phyloP scores from a whole-genome alignment of 768 basidiomycete genomes.

The Amanita muscaria region DNA sequence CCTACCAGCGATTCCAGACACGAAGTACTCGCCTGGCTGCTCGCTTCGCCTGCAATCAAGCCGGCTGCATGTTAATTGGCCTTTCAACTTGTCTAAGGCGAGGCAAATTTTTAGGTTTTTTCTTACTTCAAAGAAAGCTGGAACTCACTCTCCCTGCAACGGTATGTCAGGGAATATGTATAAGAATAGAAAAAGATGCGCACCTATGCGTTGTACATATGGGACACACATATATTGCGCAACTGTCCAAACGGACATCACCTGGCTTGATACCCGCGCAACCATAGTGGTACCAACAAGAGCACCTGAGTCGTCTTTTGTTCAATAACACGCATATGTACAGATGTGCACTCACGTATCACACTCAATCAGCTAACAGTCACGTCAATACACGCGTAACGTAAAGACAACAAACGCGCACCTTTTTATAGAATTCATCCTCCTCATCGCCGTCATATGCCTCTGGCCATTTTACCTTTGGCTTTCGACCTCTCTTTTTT shows the following conservation, averaged over 20 bases:
- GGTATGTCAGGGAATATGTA: not conserved
- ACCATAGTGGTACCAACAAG: constrained; percentile 43
- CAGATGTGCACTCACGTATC: constrained; percentile 14
- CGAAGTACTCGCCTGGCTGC: constrained; percentile 19
- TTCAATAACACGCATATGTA: not conserved
- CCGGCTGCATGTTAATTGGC: constrained; percentile 15
- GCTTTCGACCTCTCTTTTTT: constrained; percentile 10
- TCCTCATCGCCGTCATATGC: constrained; percentile 15
- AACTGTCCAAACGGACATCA: constrained; percentile 28
- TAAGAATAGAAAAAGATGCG: constrained; percentile 12
- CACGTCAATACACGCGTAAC: not conserved
- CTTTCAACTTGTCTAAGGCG: not conserved
- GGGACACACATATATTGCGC: constrained; percentile 32
- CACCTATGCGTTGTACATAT: constrained; percentile 27
- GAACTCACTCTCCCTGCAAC: not conserved
- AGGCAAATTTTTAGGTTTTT: too few species aligned
- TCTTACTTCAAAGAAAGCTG: too few species aligned
- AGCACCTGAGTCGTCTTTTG: constrained; percentile 22
- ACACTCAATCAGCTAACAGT: constrained; percentile 22
- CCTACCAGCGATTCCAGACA: constrained; percentile 28
- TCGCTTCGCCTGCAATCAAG: constrained; percentile 19
- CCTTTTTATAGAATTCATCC: constrained; percentile 22
- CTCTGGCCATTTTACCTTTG: constrained; percentile 20
- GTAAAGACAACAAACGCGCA: constrained; percentile 11
- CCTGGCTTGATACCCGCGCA: constrained; percentile 32